phyloP scores from a whole-genome alignment of 495 filamentous ascomycete genomes.

The Penicillium ucsense region DNA sequence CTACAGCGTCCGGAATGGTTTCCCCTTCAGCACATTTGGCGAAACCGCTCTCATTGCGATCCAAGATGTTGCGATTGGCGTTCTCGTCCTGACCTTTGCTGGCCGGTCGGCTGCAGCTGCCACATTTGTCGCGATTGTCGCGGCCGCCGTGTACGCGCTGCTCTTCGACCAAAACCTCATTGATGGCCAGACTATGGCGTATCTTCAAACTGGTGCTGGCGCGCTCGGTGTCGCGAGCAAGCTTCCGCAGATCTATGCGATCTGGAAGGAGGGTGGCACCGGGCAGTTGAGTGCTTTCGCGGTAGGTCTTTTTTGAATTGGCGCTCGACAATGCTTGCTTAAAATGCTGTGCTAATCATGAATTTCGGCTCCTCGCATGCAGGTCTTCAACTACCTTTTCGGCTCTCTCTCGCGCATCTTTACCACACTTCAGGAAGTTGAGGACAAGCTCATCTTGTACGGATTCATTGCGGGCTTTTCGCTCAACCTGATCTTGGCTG shows the following conservation, averaged over 20 bases:
- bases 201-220: conserved; percentile 78
- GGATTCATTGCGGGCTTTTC: conserved; percentile 81
- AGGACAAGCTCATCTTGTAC: conserved; percentile 89
- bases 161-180: conserved; percentile 58
- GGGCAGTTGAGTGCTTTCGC: conserved; percentile 94
- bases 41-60: conserved; percentile 84
- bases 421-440: conserved; percentile 91
- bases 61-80: conserved; percentile 82
- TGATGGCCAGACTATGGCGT: conserved; percentile 56
- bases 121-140: conserved; percentile 66
- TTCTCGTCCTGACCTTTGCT: conserved; percentile 72
- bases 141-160: conserved; percentile 53
- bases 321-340: too few species aligned
- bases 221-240: conserved; percentile 78
- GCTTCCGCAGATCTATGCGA: conserved; percentile 79
- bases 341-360: too few species aligned
- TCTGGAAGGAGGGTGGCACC: conserved; percentile 75
- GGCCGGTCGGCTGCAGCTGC: conserved; percentile 54
- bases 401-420: conserved; percentile 91
- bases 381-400: conserved; percentile 97
- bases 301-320: conserved; percentile 33
- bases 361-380: too few species aligned
- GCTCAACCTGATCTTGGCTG: conserved; percentile 76
- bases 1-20: conserved; percentile 82
- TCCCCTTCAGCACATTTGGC: conserved; percentile 92